Evolutionary conservation across 768 basidiomycete genomes (phyloP).

Genomic region (Kondoa malvinella): DNA sequence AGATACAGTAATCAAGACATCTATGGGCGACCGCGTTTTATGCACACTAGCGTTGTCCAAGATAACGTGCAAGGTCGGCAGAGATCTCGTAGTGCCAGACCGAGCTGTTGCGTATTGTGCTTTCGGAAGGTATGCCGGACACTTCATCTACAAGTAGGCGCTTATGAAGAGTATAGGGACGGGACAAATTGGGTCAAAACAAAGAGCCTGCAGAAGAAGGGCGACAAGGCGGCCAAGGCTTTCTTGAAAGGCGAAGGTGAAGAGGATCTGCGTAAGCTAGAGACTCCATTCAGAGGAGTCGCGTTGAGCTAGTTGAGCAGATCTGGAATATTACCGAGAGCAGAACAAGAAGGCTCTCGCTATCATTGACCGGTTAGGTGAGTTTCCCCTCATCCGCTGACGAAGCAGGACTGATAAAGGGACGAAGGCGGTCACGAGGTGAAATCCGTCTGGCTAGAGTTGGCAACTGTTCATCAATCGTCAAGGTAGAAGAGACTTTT

Average conservation of each 20-base stretch:
- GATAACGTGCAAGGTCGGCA: background rate
- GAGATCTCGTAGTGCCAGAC: background rate
- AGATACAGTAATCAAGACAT: background rate
- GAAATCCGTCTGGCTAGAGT: background rate
- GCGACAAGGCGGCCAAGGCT: background rate
- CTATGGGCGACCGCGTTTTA: background rate
- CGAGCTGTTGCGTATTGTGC: background rate
- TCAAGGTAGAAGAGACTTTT: background rate
- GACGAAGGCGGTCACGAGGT: background rate
- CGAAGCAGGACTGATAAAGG: background rate
- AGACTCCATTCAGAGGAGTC: background rate
- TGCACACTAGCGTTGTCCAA: background rate
- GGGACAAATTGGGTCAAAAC: background rate
- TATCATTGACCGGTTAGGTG: background rate
- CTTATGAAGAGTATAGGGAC: background rate
- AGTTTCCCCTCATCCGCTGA: background rate
- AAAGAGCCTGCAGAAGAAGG: background rate
- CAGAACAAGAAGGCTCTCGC: background rate
- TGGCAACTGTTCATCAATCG: background rate
- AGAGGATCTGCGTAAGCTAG: background rate
- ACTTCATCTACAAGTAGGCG: background rate
- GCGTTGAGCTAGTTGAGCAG: background rate
- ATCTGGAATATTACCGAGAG: background rate
- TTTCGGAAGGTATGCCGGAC: background rate
- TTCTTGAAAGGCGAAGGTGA: background rate